Base-by-base conservation (phyloP, 805 yeast genomes). In the Lipomyces anomalus region DNA sequence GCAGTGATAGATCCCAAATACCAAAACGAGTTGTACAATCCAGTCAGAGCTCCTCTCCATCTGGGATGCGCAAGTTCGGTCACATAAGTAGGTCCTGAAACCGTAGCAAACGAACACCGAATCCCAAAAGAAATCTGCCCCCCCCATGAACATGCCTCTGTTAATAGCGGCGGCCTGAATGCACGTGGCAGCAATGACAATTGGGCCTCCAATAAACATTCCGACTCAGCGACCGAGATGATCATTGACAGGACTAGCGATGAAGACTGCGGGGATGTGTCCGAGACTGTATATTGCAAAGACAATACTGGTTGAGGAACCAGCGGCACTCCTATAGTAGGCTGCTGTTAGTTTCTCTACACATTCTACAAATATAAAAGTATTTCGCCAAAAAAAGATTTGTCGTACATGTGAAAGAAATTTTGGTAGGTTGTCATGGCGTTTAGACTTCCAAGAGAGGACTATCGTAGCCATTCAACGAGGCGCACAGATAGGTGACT, bases 11-110 rank as follows among this genome's bases (percentile, higher is more conserved):
- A 76, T 38, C 80, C 80, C 33, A 73, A 56, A 53, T 72, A 74
- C 79, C 78, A 74, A 49, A 71, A 69, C 18, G 57, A 67, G 59
- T 75, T 76, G 62, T 68, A 76, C 44, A 69, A 61, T n/a, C 75
- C 67, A 22, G 76, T 71, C 36, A 65, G 54, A 28, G 66, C 60
- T 4, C 50, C 50, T 20, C 55, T 48, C 33, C 34, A 38, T 16
- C 34, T 13, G 21, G 55, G 55, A 33, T 48, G 50, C 11, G 53
- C 49, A 39, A 48, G 29, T 18, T 50, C 55, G 22, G 43, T 23
- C 3, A 40, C 52, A 18, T 39, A 43, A 29, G 23, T 20, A 6
- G 50, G 49, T 9, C 45, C 55, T 7, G 52, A 30, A 4, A 32
- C 38, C 13, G 35, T 16, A 29, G 32, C 16, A 18, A 50, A 48